Conservation (phyloP, 2,329 filamentous ascomycete species). For the Talaromyces sp. region DNA sequence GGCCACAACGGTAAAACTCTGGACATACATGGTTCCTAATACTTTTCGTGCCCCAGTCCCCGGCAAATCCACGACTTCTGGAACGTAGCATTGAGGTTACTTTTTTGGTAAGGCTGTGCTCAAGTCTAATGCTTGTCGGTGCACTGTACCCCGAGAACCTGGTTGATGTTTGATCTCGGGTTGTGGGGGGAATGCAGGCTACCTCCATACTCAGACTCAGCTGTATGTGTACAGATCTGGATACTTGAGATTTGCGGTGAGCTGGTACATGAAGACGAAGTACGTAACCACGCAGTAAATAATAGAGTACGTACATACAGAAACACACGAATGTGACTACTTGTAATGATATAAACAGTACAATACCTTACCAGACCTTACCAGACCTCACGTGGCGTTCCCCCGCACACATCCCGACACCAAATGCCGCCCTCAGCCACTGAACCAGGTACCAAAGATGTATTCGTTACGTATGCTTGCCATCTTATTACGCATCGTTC, state of each 20-base stretch:
- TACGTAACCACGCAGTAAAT: too few species aligned
- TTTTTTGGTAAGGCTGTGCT: background rate
- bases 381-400: background rate
- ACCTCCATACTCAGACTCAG: constrained; percentile 4
- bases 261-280: background rate
- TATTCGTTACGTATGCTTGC: background rate
- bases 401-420: background rate
- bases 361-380: constrained; percentile 1
- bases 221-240: background rate
- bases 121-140: background rate
- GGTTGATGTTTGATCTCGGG: background rate
- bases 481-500: background rate
- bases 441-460: background rate
- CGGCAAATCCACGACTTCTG: background rate
- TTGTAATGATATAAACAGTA: constrained; percentile 1
- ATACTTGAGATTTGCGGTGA: background rate
- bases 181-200: constrained; percentile 3
- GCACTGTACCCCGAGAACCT: constrained; percentile 11
- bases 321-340: background rate
- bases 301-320: too few species aligned
- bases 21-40: constrained; percentile 5
- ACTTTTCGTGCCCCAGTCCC: constrained; percentile 4
- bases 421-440: background rate
- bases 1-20: background rate
- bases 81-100: constrained; percentile 4